phyloP scores from a whole-genome alignment of 371 early-diverging fungal species.

The Mucor irregularis region DNA sequence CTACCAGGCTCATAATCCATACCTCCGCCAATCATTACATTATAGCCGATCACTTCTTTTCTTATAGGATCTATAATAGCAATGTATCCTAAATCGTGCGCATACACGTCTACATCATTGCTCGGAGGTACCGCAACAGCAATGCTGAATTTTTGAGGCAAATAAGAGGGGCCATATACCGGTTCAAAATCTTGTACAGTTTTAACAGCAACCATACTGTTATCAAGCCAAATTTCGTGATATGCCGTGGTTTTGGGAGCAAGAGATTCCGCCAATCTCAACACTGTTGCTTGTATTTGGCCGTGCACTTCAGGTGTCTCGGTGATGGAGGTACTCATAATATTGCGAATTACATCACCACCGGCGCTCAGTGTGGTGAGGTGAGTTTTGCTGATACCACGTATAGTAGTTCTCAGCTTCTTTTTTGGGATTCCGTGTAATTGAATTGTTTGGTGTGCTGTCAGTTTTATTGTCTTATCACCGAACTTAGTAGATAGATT shows the following conservation, averaged over 20 bases:
- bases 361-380: constrained; percentile 91
- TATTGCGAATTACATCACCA: constrained; percentile 94
- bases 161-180: constrained; percentile 84
- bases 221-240: constrained; percentile 94
- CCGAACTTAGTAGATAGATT: constrained; percentile 74
- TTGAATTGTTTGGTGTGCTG: constrained; percentile 93
- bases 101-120: constrained; percentile 94
- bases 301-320: constrained; percentile 71
- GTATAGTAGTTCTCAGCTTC: constrained; percentile 80
- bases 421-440: constrained; percentile 90
- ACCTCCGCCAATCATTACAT: constrained; percentile 91
- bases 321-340: constrained; percentile 85
- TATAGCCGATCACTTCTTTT: constrained; percentile 78
- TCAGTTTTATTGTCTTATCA: constrained; percentile 86
- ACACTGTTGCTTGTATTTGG: constrained; percentile 71
- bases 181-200: constrained; percentile 83
- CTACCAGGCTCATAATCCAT: constrained; percentile 95
- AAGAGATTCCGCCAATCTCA: constrained; percentile 67
- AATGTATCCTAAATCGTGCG: constrained; percentile 89
- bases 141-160: constrained; percentile 92
- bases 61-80: constrained; percentile 62
- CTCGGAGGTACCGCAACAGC: constrained; percentile 90
- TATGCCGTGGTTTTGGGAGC: constrained; percentile 84
- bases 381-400: constrained; percentile 80
- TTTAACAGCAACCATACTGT: constrained; percentile 76